Conservation (phyloP, 2,329 filamentous ascomycete species). For the Pseudogymnoascus sp. region DNA sequence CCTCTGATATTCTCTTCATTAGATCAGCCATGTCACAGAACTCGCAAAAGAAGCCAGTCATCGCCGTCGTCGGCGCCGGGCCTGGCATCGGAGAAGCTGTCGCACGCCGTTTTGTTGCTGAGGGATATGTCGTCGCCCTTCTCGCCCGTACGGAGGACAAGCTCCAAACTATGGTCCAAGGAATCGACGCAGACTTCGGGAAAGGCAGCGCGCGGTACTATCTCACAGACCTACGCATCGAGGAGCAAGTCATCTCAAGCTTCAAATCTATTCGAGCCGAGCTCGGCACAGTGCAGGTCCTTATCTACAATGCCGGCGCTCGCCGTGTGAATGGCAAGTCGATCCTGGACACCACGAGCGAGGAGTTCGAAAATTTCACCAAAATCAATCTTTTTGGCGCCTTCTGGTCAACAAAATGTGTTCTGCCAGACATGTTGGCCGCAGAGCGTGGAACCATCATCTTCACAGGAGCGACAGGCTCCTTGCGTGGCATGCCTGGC, state of each 20-base stretch:
- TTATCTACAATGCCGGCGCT: slow-evolving; percentile 22
- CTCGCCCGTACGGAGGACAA: slow-evolving; percentile 22
- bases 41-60: slow-evolving; percentile 17
- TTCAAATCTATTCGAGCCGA: slow-evolving; percentile 23
- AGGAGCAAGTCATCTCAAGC: slow-evolving; percentile 16
- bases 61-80: slow-evolving; percentile 21
- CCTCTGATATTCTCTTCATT: not conserved
- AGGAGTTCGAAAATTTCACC: slow-evolving; percentile 22
- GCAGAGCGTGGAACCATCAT: slow-evolving; percentile 43
- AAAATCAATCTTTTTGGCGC: slow-evolving; percentile 24
- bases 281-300: slow-evolving; percentile 18
- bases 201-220: slow-evolving; percentile 19
- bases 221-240: slow-evolving; percentile 20
- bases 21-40: slow-evolving; percentile 16
- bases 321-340: slow-evolving; percentile 20
- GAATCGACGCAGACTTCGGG: slow-evolving; percentile 17
- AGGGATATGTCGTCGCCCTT: slow-evolving; percentile 20
- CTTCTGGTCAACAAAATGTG: slow-evolving; percentile 21
- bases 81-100: slow-evolving; percentile 22
- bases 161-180: slow-evolving; percentile 18
- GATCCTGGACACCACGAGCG: slow-evolving; percentile 20
- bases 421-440: slow-evolving; percentile 21
- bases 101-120: slow-evolving; percentile 19
- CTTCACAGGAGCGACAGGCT: slow-evolving; percentile 79
- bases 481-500: slow-evolving; percentile 61